Evolutionary conservation across 179 eudicot species (phyloP), one percentile per base, ranked within the genome.

Genomic region (Pouteria campechiana): DNA sequence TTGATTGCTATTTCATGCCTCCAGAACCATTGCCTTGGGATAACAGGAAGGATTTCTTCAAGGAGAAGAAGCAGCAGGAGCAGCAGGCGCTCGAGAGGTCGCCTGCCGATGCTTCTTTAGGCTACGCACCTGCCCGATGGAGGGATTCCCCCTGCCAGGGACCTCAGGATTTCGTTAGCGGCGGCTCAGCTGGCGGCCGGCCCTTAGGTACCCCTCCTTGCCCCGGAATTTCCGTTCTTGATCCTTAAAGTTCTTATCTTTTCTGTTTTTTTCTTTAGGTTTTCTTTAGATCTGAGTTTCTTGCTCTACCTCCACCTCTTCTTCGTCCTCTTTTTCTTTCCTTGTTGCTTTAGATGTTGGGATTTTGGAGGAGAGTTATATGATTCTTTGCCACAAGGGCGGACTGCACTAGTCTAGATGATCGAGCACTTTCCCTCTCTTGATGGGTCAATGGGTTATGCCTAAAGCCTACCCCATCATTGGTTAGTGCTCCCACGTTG

Each of bases 1-100:
- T 13, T 15, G 32, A 25, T 12, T 22, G 4, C n/a, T 34, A 18
- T 52, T 85, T 73, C 67, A 84, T 89, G 95, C 93, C 97, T 82
- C 83, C 93, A 60, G 97, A 89, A 76, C 83, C 82, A 44, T 48
- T 67, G 73, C 83, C 84, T 23, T 81, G 79, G 83, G 89, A 78
- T 77, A 89, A 94, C 64, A 83, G n/a, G n/a, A n/a, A 78, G 63
- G 84, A 83, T 47, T 71, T 73, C 40, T 74, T 65, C 55, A 66
- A 68, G 54, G 83, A 75, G 18, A 61, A 82, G 27, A 74, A 55
- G 57, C 71, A 72, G 54, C 75, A 62, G 28, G 49, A 70, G 48
- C 46, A 58, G 24, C 35, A 61, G 33, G 67, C 54, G 33, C 18
- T 55, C 14, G 25, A 29, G 23, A 25, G 6, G 32, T 18, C 12